Percentiles rank a stretch among this genome's conserved stretches.
Conservation (phyloP, 805 yeast genomes). For the Zygotorulaspora chibaensis region DNA sequence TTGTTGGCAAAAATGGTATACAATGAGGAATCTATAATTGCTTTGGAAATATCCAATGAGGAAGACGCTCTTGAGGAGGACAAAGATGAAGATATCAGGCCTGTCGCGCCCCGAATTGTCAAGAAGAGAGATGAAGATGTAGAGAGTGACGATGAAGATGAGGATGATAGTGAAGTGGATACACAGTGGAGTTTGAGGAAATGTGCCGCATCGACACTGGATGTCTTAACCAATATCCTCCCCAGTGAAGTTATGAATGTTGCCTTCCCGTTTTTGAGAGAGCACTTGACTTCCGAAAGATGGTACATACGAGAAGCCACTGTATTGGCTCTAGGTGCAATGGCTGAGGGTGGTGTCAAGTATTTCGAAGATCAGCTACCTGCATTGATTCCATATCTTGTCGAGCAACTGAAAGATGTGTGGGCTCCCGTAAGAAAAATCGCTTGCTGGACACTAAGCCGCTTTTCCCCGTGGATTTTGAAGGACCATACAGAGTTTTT, state of each 20-base stretch:
- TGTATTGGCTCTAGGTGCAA: constrained; percentile 91
- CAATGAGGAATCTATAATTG: constrained; percentile 71
- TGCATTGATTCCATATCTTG: constrained; percentile 75
- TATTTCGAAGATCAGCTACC: constrained; percentile 70
- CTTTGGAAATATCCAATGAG: constrained; percentile 53
- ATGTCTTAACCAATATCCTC: constrained; percentile 62
- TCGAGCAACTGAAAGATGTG: constrained; percentile 67
- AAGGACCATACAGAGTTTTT: constrained; percentile 66
- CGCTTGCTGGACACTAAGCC: constrained; percentile 90
- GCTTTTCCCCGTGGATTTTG: constrained; percentile 81
- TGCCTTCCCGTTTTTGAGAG: constrained; percentile 72
- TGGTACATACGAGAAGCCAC: constrained; percentile 95
- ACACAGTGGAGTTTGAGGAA: constrained; percentile 89
- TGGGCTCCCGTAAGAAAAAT: constrained; percentile 89
- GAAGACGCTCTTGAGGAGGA: constrained; percentile 79
- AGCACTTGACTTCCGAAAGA: constrained; percentile 58
- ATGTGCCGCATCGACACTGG: constrained; percentile 92
- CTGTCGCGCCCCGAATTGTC: constrained; percentile 65
- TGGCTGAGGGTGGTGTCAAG: constrained; percentile 82
- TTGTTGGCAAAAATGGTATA: constrained; percentile 80
- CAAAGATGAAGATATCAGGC: constrained; percentile 81
- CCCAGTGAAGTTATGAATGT: constrained; percentile 64
- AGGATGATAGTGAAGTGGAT: constrained; percentile 60
- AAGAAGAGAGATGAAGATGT: constrained; percentile 45
- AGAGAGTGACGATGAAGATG: constrained; percentile 62